Conservation (phyloP, 176 grass and related monocot genomes). For the Cymbopogon citratus region DNA sequence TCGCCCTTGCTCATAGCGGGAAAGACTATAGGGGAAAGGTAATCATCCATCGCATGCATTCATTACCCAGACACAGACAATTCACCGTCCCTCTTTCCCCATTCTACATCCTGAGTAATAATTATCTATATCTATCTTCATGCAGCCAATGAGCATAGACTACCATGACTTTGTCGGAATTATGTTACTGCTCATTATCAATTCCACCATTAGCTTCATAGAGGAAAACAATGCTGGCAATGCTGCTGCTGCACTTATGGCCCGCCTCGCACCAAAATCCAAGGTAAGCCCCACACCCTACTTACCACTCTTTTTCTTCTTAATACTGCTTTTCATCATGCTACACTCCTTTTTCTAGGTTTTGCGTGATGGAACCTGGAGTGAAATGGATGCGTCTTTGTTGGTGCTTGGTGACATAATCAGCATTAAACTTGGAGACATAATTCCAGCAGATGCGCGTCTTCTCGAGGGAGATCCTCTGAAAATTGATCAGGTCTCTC, state of each 20-base stretch:
- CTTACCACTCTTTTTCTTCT: neutral
- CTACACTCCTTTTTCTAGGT: constrained; percentile 36
- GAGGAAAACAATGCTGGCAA: constrained; percentile 78
- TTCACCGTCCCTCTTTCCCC: neutral
- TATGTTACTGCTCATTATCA: constrained; percentile 51
- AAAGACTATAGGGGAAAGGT: constrained; percentile 12
- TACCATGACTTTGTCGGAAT: constrained; percentile 64
- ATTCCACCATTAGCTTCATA: constrained; percentile 73
- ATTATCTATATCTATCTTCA: neutral
- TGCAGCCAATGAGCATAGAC: constrained; percentile 33
- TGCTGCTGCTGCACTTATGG: constrained; percentile 67
- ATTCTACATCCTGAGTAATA: neutral
- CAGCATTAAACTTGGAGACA: constrained; percentile 77
- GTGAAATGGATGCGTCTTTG: constrained; percentile 47
- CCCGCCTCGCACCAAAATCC: constrained; percentile 56
- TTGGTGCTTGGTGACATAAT: constrained; percentile 71
- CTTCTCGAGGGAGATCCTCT: constrained; percentile 60
- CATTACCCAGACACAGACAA: neutral
- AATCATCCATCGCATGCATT: neutral
- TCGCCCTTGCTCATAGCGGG: constrained; percentile 56
- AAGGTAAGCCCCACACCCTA: constrained; percentile 32
- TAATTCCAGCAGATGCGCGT: constrained; percentile 64
- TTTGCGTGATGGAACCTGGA: constrained; percentile 53
- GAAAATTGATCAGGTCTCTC: constrained; percentile 61
- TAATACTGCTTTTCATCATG: neutral